These are phyloP conservation scores for Trametes sp. DNA, from an alignment of 1,284 basidiomycete genomes.

Conservation along the genomic window DNA sequence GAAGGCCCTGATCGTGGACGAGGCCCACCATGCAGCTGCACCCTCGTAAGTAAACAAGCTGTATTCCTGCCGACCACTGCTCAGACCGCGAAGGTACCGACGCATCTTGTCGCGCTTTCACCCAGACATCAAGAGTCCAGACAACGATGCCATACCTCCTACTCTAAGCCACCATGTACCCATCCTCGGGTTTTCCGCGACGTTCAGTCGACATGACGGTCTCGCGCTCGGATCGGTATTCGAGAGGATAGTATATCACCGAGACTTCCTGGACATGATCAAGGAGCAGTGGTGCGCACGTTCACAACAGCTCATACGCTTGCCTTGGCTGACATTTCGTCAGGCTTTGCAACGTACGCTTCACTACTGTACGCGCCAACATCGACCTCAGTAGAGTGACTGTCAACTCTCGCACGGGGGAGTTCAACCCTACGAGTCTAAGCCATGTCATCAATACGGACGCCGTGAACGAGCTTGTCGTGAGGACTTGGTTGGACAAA, in stretches of 20 bases:
- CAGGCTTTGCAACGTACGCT: conserved; percentile 87
- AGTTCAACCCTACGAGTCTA: conserved; percentile 81
- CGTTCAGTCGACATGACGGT: conserved; percentile 93
- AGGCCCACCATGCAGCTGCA: conserved; percentile 95
- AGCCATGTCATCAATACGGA: conserved; percentile 83
- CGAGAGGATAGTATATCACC: conserved; percentile 92
- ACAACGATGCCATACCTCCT: conserved; percentile 46
- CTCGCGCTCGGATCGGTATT: conserved; percentile 90
- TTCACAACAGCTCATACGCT: not conserved
- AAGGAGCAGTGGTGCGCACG: conserved; percentile 80
- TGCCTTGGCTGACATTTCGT: not conserved
- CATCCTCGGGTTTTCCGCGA: conserved; percentile 95
- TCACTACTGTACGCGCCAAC: conserved; percentile 81
- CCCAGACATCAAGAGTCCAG: conserved; percentile 61
- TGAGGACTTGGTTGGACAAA: conserved; percentile 83
- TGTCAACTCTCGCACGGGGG: conserved; percentile 72
- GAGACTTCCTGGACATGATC: conserved; percentile 94
- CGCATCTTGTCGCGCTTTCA: conserved; percentile 83
- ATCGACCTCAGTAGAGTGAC: conserved; percentile 75
- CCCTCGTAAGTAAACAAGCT: conserved; percentile 69
- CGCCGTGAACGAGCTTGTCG: conserved; percentile 78
- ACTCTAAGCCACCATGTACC: conserved; percentile 65
- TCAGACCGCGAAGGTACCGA: conserved; percentile 64
- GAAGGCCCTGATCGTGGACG: conserved; percentile 91
- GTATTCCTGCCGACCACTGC: not conserved